Evolutionary conservation across 805 yeast genomes (phyloP), one percentile per base, ranked within the genome.

Genomic region (Starmerella floris): DNA sequence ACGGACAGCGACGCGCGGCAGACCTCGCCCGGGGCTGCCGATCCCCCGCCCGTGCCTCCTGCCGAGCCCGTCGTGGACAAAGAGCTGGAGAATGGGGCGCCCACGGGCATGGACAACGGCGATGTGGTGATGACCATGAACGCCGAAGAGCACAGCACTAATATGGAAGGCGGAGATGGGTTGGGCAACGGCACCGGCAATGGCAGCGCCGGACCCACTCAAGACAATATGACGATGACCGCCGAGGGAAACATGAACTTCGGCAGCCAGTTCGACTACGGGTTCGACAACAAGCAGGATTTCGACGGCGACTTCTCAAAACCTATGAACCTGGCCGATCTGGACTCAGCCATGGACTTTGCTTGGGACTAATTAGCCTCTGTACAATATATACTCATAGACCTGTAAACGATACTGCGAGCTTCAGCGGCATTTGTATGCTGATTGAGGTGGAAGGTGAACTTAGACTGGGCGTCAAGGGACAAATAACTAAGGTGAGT

Each of bases 301-400:
- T 21, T 30, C 13, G 50, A 42, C 22, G 41, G 44, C 30, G 52
- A 51, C 35, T 51, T 50, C 26, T 37, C 45, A 20, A 48, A 51
- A 34, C 56, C 56, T 0, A 53, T 53, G 57, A 50, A 54, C 16
- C 45, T 54, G 16, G 58, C 50, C 4, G 58, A 54, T 40, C 50
- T 54, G 6, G 58, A 54, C 35, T 43, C 50, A 8, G 56, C 58
- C 3, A 54, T 54, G 54, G 47, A 51, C 22, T 46, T 49, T 22
- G 52, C 45, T 15, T 52, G 52, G 52, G 49, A 51, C n/a, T 50
- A 37, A 23, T 23, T 21, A 26, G n/a, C n/a, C n/a, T n/a, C n/a
- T n/a, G n/a, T n/a, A n/a, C n/a, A n/a, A n/a, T n/a, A n/a, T n/a
- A n/a, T n/a, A n/a, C n/a, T n/a, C n/a, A n/a, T n/a, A n/a, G n/a